phyloP scores from a whole-genome alignment of 257 asterid species.

The Dorcoceras hygrometricum region DNA sequence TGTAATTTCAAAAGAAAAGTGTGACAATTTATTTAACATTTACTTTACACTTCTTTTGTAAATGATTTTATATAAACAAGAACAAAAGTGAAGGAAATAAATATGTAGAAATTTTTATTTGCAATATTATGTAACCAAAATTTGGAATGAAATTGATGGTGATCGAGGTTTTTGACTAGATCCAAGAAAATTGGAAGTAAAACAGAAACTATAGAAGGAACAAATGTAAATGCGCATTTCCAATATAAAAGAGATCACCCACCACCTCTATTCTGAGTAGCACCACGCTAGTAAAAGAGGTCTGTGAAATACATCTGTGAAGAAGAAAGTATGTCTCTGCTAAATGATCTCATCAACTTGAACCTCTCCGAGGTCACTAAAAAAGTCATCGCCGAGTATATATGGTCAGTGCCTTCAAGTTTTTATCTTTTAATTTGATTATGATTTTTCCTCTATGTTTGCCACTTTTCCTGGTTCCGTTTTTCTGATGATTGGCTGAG shows the following conservation, averaged over 20 bases:
- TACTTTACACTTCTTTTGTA: too few relatives aligned
- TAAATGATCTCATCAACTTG: constrained; percentile 61
- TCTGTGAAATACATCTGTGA: neutral
- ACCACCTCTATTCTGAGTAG: neutral
- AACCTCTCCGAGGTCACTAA: constrained; percentile 52
- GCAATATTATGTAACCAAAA: too few relatives aligned
- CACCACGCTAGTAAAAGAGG: neutral
- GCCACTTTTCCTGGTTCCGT: neutral
- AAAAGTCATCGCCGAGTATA: constrained; percentile 64
- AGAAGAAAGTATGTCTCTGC: constrained; percentile 45
- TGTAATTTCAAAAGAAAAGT: too few relatives aligned
- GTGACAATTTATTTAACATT: too few relatives aligned
- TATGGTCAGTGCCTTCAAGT: constrained; percentile 46
- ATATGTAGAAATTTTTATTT: too few relatives aligned
- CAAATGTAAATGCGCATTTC: neutral
- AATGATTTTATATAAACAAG: neutral
- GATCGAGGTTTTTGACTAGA: neutral
- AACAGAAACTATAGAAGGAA: too few relatives aligned
- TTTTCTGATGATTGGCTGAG: neutral
- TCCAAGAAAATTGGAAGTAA: neutral
- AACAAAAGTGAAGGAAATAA: neutral
- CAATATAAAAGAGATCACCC: neutral
- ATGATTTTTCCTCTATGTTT: neutral
- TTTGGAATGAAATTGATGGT: too few relatives aligned
- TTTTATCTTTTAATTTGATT: neutral